A percentile compares a stretch with the other conserved stretches of the same genome.
Evolutionary conservation across 2,329 filamentous ascomycete genomes (phyloP).

Genomic region (Neoarthrinium moseri): DNA sequence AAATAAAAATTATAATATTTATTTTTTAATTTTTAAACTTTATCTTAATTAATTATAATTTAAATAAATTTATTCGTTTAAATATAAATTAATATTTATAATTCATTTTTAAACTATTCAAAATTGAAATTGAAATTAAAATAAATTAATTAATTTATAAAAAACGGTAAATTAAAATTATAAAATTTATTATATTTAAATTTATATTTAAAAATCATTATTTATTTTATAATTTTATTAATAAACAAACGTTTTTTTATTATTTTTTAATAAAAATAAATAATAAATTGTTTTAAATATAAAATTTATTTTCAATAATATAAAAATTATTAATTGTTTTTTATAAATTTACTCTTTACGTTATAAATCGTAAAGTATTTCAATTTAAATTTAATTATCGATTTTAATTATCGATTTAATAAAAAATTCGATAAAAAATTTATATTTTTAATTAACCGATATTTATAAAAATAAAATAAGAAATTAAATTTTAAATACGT

Average conservation of each 20-base stretch:
- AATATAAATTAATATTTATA: background rate
- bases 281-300: background rate
- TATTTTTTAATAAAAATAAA: background rate
- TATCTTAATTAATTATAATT: background rate
- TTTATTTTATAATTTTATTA: background rate
- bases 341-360: background rate
- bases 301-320: slow-evolving; percentile 3
- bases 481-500: background rate
- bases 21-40: background rate
- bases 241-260: background rate
- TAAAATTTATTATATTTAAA: too few relatives aligned
- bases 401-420: too few relatives aligned
- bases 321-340: background rate
- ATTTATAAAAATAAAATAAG: background rate
- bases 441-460: background rate
- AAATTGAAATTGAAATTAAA: too few relatives aligned
- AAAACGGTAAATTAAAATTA: too few relatives aligned
- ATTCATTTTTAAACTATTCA: too few relatives aligned
- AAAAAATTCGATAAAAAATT: background rate
- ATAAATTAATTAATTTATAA: too few relatives aligned
- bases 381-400: background rate
- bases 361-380: background rate
- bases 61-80: background rate
- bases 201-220: background rate
- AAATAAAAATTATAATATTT: too few relatives aligned